Evolutionary conservation across 1,139 yeast species (phyloP).

Genomic region (Candida tunisiensis): DNA sequence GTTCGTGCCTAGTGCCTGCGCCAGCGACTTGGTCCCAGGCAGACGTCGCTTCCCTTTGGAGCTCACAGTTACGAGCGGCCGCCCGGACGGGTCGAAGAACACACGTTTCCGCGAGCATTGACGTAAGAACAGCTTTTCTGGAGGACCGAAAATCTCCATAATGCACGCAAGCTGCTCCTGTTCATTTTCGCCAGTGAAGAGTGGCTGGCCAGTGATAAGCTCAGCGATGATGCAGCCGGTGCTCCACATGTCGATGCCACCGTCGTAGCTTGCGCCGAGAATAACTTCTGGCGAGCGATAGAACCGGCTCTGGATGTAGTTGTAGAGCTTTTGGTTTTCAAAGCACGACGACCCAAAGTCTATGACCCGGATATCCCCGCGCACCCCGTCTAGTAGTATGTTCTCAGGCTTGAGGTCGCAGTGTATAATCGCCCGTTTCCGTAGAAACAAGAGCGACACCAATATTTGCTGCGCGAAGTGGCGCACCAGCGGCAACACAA

Average conservation of each 20-base stretch:
- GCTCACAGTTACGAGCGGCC: slow-evolving; percentile 18
- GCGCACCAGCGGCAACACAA: slow-evolving; percentile 34
- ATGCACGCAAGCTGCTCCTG: slow-evolving; percentile 44
- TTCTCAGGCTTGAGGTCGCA: slow-evolving; percentile 93
- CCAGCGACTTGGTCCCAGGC: slow-evolving; percentile 6
- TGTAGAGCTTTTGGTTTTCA: slow-evolving; percentile 75
- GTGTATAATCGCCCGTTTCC: slow-evolving; percentile 42
- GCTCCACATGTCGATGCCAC: slow-evolving; percentile 69
- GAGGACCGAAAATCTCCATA: slow-evolving; percentile 47
- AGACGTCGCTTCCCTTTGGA: slow-evolving; percentile 14
- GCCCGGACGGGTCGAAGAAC: slow-evolving; percentile 28
- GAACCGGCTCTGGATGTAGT: slow-evolving; percentile 90
- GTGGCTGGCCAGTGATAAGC: slow-evolving; percentile 44
- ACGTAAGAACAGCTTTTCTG: slow-evolving; percentile 25
- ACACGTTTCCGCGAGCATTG: slow-evolving; percentile 19
- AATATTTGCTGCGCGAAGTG: slow-evolving; percentile 38
- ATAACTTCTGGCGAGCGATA: slow-evolving; percentile 85
- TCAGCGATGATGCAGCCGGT: slow-evolving; percentile 57
- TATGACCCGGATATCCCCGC: slow-evolving; percentile 79
- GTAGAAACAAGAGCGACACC: slow-evolving; percentile 44
- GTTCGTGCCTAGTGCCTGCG: slow-evolving; percentile 15
- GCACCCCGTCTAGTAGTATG: slow-evolving; percentile 65
- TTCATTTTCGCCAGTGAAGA: slow-evolving; percentile 59
- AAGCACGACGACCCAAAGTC: slow-evolving; percentile 97
- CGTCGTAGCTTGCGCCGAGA: slow-evolving; percentile 57